A percentile compares a stretch with the other conserved stretches of the same genome.
These are phyloP conservation scores for Fragilariopsis cylindrus DNA, from an alignment of 108 stramenopile genomes.

Conservation along the genomic window DNA sequence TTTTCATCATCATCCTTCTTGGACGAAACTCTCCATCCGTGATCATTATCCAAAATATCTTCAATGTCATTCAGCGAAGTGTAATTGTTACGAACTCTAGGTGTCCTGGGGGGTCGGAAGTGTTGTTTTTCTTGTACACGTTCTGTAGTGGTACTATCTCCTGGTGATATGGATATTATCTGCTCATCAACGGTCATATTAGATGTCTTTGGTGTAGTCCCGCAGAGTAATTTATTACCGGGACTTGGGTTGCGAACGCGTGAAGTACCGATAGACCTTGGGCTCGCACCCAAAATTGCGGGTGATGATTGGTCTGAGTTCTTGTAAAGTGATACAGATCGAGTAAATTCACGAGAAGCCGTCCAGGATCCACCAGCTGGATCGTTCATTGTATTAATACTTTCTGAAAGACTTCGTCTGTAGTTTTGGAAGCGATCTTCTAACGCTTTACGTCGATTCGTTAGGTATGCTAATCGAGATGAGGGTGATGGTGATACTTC, in stretches of 20 bases:
- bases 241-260: too few species aligned
- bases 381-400: neutral
- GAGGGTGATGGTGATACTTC: neutral
- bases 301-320: constrained; percentile 3
- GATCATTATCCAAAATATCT: constrained; percentile 11
- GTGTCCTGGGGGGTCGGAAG: neutral
- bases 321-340: constrained; percentile 8
- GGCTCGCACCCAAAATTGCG: neutral
- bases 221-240: too few species aligned
- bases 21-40: neutral
- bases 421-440: constrained; percentile 12
- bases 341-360: constrained; percentile 10
- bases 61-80: constrained; percentile 15
- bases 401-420: constrained; percentile 13
- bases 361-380: neutral
- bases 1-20: neutral
- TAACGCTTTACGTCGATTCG: constrained; percentile 7
- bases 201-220: too few species aligned
- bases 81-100: neutral
- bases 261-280: too few species aligned
- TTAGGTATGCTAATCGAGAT: neutral
- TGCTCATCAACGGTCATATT: neutral
- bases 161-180: neutral
- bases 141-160: neutral
- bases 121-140: neutral